A percentile compares a stretch with the other conserved stretches of the same genome.
These are phyloP conservation scores for Phytophthora fragariaefolia DNA, from an alignment of 352 stramenopile genomes.

Conservation along the genomic window DNA sequence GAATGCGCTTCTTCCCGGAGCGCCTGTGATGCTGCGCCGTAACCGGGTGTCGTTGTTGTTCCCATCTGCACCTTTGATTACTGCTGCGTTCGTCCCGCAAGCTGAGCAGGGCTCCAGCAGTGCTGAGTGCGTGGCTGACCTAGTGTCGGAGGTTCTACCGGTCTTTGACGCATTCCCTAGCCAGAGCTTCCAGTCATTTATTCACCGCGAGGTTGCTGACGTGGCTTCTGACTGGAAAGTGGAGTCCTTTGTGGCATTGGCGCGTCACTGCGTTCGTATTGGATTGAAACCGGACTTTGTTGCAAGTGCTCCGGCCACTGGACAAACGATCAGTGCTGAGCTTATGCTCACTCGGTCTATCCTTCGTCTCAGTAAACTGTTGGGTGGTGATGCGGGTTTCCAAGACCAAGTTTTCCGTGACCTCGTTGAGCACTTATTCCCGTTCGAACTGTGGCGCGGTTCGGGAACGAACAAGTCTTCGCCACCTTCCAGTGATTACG, in stretches of 20 bases:
- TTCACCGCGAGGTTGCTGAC: slow-evolving; percentile 68
- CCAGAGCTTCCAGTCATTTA: slow-evolving; percentile 60
- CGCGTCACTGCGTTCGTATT: slow-evolving; percentile 66
- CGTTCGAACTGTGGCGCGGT: slow-evolving; percentile 46
- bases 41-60: slow-evolving; percentile 77
- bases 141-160: slow-evolving; percentile 63
- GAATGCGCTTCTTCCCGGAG: slow-evolving; percentile 55
- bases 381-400: slow-evolving; percentile 53
- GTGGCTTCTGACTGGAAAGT: slow-evolving; percentile 66
- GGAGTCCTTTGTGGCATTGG: slow-evolving; percentile 71
- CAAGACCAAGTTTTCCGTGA: slow-evolving; percentile 66
- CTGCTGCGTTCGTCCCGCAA: slow-evolving; percentile 53
- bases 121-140: slow-evolving; percentile 55
- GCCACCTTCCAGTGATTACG: slow-evolving; percentile 37
- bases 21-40: slow-evolving; percentile 67
- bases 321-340: slow-evolving; percentile 38
- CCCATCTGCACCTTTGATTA: slow-evolving; percentile 59
- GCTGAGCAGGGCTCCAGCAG: slow-evolving; percentile 21
- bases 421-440: slow-evolving; percentile 62
- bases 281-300: slow-evolving; percentile 36
- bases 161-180: slow-evolving; percentile 73
- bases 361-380: slow-evolving; percentile 63
- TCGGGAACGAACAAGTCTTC: slow-evolving; percentile 29
- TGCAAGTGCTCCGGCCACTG: slow-evolving; percentile 9
- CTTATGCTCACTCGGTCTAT: slow-evolving; percentile 59